Base-by-base conservation (phyloP, 169 alveolate species). In the Eimeria praecox region DNA sequence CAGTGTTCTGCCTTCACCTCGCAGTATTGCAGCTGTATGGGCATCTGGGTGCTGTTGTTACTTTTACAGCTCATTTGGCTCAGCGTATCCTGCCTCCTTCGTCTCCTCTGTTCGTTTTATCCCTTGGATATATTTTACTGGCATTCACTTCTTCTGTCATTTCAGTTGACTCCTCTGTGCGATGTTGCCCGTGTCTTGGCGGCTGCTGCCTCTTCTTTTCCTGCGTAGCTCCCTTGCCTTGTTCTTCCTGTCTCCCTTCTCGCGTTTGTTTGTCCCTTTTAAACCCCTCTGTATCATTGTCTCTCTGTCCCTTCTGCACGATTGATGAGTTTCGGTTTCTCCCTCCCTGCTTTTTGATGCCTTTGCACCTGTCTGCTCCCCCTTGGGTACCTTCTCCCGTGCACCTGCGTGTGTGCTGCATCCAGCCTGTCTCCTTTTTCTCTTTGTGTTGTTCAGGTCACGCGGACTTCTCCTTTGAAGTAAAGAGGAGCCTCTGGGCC, bases 391-490 rank as follows among this genome's bases (percentile, higher is more conserved):
- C 24, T 9, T 2, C 30, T 8, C 10, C 77, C 38, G 16, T 66
- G 18, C 42, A 66, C 77, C 77, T 66, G 44, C 16, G 77, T 66
- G 77, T 30, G 0, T 35, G 16, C 24, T 69, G 18, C n/a, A 27
- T 14, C 49, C 35, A 49, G 49, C 49, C 80, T 30, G n/a, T 35
- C 24, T 35, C 49, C 49, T 69, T 33, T 12, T 8, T 35, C 0
- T 69, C 80, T 6, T 3, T 66, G 44, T 33, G 49, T 49, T 69
- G 46, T 3, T 3, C 64, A 93, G 97, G 98, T 9, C 99, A 98
- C 95, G 98, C 98, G 54, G 99, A 99, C 97, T 99, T 99, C 96
- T 97, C 98, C 62, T 99, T 98, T 95, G 99, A 99, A 97, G 99
- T 99, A 27, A 97, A 98, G 54, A 96, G 99, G 90, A 97, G 99